phyloP scores from a whole-genome alignment of 768 basidiomycete genomes.

The Kwoniella shandongensis region DNA sequence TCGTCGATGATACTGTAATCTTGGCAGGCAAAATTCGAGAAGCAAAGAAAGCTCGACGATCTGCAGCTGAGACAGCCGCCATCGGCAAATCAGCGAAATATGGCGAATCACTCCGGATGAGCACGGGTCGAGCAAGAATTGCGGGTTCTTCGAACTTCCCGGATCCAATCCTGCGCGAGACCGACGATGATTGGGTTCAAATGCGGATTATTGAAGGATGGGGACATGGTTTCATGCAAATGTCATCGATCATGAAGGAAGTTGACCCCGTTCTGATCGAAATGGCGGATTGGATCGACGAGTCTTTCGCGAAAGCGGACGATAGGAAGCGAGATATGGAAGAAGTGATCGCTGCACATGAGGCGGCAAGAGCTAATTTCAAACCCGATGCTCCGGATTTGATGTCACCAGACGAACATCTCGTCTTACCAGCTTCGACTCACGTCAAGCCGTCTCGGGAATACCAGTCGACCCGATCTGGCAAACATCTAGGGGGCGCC shows the following conservation, averaged over 20 bases:
- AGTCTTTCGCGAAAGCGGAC: constrained; percentile 61
- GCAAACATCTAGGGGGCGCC: constrained; percentile 40
- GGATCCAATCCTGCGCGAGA: constrained; percentile 59
- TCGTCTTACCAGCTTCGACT: constrained; percentile 29
- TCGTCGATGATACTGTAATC: constrained; percentile 96
- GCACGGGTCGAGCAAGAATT: constrained; percentile 30
- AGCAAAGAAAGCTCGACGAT: constrained; percentile 80
- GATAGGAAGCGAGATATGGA: constrained; percentile 35
- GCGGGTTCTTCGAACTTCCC: constrained; percentile 8
- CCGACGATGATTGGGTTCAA: constrained; percentile 81
- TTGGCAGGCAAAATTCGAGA: constrained; percentile 93
- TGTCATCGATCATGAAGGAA: constrained; percentile 80
- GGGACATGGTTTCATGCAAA: constrained; percentile 97
- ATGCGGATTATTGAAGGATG: constrained; percentile 91
- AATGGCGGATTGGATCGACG: constrained; percentile 87
- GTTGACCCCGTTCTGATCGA: constrained; percentile 75
- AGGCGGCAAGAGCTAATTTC: constrained; percentile 39
- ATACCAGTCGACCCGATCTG: constrained; percentile 36
- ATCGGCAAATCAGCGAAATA: constrained; percentile 64
- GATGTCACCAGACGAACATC: constrained; percentile 22
- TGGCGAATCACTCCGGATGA: constrained; percentile 68
- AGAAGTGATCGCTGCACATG: constrained; percentile 34
- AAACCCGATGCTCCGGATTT: constrained; percentile 30
- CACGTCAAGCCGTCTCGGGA: constrained; percentile 41
- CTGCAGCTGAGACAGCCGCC: constrained; percentile 66